Conservation (phyloP, 2,329 filamentous ascomycete genomes). For the Diaporthe helianthi region DNA sequence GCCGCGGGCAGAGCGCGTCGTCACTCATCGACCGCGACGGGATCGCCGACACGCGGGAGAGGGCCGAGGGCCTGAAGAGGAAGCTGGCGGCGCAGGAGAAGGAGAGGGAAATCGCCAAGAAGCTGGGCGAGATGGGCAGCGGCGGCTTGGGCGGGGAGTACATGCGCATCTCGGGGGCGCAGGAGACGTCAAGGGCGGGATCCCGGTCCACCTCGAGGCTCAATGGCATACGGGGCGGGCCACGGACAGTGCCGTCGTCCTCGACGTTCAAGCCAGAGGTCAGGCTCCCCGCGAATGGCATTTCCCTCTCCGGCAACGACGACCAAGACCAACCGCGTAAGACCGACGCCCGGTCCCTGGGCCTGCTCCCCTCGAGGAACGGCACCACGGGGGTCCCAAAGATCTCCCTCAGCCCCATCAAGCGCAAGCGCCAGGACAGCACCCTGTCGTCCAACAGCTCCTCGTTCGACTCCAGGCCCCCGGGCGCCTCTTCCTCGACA, state of each 20-base stretch:
- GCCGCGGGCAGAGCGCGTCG: constrained; percentile 57
- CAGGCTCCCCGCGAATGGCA: constrained; percentile 23
- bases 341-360: constrained; percentile 54
- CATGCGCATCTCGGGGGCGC: constrained; percentile 54
- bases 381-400: constrained; percentile 46
- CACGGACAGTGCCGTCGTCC: constrained; percentile 28
- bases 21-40: constrained; percentile 69
- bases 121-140: constrained; percentile 68
- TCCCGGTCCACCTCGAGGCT: constrained; percentile 33
- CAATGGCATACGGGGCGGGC: constrained; percentile 6
- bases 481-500: background rate
- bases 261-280: constrained; percentile 33
- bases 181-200: constrained; percentile 23
- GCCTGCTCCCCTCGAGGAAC: constrained; percentile 49
- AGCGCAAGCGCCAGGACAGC: constrained; percentile 66
- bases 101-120: constrained; percentile 75
- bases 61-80: constrained; percentile 70
- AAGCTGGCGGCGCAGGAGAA: constrained; percentile 72
- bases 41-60: constrained; percentile 61
- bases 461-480: constrained; percentile 26
- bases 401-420: constrained; percentile 65
- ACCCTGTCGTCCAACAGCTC: constrained; percentile 46
- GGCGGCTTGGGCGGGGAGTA: constrained; percentile 73
- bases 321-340: constrained; percentile 39
- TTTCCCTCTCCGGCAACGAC: constrained; percentile 30